Percentiles rank a stretch among this genome's conserved stretches.
These are phyloP conservation scores for Geranomyces variabilis DNA, from an alignment of 192 early-diverging fungal genomes.

Conservation along the genomic window DNA sequence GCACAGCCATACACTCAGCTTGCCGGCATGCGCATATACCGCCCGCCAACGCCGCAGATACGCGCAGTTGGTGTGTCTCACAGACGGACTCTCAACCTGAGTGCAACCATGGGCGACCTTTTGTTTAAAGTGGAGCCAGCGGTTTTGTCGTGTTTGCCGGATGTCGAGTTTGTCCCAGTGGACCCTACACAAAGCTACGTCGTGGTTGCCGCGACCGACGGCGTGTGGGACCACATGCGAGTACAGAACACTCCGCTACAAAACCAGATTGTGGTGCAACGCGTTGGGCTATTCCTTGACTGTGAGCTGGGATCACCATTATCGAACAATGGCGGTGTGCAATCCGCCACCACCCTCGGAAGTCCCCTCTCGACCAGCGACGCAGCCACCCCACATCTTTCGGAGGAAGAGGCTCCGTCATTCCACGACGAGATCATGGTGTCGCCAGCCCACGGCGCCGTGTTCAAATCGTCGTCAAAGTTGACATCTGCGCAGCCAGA, in stretches of 20 bases:
- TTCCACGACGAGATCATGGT: not conserved
- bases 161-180: constrained; percentile 53
- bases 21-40: constrained; percentile 53
- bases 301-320: not conserved
- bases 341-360: not conserved
- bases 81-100: constrained; percentile 60
- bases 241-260: constrained; percentile 27
- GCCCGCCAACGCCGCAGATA: constrained; percentile 50
- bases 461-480: not conserved
- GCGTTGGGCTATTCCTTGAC: constrained; percentile 8
- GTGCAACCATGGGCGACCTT: constrained; percentile 66
- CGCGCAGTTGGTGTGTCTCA: constrained; percentile 58
- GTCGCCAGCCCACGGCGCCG: not conserved
- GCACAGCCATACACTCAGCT: constrained; percentile 52
- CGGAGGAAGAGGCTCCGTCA: not conserved
- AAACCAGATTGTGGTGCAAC: constrained; percentile 11
- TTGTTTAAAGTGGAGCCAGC: constrained; percentile 66
- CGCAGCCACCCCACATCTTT: too few relatives aligned
- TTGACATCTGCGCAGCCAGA: not conserved
- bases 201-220: constrained; percentile 59
- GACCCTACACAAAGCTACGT: constrained; percentile 43
- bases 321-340: not conserved
- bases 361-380: not conserved
- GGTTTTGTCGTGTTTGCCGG: constrained; percentile 51
- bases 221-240: constrained; percentile 65